These are phyloP conservation scores for Ophiostoma populinum DNA, from an alignment of 2,329 filamentous ascomycete species.

Conservation along the genomic window DNA sequence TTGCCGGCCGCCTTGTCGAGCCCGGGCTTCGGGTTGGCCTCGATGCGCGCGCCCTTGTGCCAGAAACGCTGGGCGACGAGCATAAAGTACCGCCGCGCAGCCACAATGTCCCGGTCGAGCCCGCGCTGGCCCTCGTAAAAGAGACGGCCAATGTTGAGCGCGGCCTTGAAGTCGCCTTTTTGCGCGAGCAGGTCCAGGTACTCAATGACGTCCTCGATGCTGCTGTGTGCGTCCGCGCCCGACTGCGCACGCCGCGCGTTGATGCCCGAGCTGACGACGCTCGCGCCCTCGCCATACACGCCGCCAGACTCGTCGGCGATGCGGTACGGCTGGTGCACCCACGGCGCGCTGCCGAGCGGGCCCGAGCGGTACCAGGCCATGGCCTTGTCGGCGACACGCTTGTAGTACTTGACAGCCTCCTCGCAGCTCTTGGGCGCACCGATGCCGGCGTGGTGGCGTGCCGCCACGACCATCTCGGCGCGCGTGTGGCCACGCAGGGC, in stretches of 20 bases:
- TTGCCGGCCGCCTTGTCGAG: conserved; percentile 68
- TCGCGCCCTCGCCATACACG: conserved; percentile 89
- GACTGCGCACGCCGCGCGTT: conserved; percentile 60
- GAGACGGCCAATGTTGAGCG: conserved; percentile 68
- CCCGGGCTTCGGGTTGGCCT: conserved; percentile 48
- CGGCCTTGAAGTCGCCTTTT: conserved; percentile 77
- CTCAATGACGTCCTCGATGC: conserved; percentile 84
- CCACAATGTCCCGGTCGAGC: conserved; percentile 52
- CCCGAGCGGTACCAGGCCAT: conserved; percentile 77
- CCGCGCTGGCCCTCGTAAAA: conserved; percentile 76
- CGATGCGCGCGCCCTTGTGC: conserved; percentile 57
- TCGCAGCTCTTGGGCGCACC: conserved; percentile 77
- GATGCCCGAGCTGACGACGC: conserved; percentile 68
- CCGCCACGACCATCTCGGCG: conserved; percentile 87
- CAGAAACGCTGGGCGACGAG: conserved; percentile 68
- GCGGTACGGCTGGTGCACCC: conserved; percentile 63
- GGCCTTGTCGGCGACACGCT: conserved; percentile 81
- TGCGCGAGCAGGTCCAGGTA: conserved; percentile 81
- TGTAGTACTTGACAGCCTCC: conserved; percentile 73
- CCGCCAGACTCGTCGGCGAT: conserved; percentile 84
- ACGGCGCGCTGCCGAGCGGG: conserved; percentile 68
- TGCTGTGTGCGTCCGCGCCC: conserved; percentile 66
- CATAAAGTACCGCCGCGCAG: conserved; percentile 67
- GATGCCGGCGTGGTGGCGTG: conserved; percentile 71
- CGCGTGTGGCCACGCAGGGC: conserved; percentile 66